Evolutionary conservation across 768 basidiomycete species (phyloP), one percentile per base, ranked within the genome.

Genomic region (Pleurotus ostreatus): DNA sequence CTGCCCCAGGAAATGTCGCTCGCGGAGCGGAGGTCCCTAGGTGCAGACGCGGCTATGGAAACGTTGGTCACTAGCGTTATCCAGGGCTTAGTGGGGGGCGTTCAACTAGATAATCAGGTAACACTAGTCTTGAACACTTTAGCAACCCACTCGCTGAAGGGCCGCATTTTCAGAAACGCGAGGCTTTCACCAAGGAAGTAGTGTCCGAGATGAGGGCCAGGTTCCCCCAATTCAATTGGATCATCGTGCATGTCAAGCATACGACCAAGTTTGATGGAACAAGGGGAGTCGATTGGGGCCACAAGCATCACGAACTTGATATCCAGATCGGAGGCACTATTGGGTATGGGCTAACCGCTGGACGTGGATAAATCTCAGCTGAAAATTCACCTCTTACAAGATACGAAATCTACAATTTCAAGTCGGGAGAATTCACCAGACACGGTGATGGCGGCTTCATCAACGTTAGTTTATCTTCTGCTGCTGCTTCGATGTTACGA

Each of bases 371-470:
- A 8, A 23, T 30, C 20, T 34, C 23, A 43, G 48, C 22, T 26
- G 26, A 15, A 23, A 16, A 15, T n/a, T 16, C 5, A 11, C 15
- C 48, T 49, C 1, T 30, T 3, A 30, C 11, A 23, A 49, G 48
- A n/a, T 49, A 49, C 49, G 49, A 51, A 18, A 22, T 51, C 15
- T 39, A 51, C 16, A 54, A 48, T 43, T 41, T 45, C 43, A 55
- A 23, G 37, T 22, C 20, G n/a, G 57, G 57, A 15, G 45, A 40
- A 11, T 55, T 55, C 54, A 44, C 53, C 9, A 40, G 43, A 20
- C 26, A 58, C 22, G 54, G 57, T 34, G 57, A 58, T 39, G 54
- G 57, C 23, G 57, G 57, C 37, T 58, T 55, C 52, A 47, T 55
- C 39, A 58, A 58, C n/a, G 57, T 58, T 55, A 40, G 57, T 37